A percentile compares a stretch with the other conserved stretches of the same genome.
These are phyloP conservation scores for Ophiostoma ulmi DNA, from an alignment of 2,329 filamentous ascomycete species.

Conservation along the genomic window DNA sequence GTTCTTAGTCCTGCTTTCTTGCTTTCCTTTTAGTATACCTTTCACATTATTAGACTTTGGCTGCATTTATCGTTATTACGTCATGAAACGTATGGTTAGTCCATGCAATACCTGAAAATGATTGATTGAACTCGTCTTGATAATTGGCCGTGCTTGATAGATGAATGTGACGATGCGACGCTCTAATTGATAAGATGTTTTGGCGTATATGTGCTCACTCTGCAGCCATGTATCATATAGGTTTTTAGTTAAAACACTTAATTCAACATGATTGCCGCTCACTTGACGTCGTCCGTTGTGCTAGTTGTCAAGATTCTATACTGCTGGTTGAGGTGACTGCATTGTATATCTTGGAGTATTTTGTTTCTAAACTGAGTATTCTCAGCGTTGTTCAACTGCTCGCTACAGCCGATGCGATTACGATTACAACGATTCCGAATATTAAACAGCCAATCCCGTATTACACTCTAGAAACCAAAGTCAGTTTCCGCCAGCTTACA, in stretches of 20 bases:
- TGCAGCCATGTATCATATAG: too few relatives aligned
- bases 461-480: not conserved
- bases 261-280: too few relatives aligned
- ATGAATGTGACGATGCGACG: not conserved
- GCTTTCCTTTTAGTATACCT: not conserved
- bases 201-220: not conserved
- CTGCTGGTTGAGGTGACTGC: not conserved
- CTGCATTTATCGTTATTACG: not conserved
- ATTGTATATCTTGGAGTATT: too few relatives aligned
- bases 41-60: conserved; percentile 2
- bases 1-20: not conserved
- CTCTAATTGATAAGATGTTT: not conserved
- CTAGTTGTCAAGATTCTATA: too few relatives aligned
- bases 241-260: too few relatives aligned
- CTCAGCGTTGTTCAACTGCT: not conserved
- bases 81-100: not conserved
- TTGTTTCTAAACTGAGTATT: not conserved
- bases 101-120: not conserved
- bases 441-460: not conserved
- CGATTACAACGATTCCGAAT: not conserved
- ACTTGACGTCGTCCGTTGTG: too few relatives aligned
- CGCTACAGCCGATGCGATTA: not conserved
- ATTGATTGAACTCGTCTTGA: too few relatives aligned
- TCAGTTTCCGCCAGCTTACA: not conserved
- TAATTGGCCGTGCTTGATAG: too few relatives aligned